Percentiles rank a stretch among this genome's conserved stretches.
Conservation (phyloP, 305 asterid genomes). For the Fraxinus latifolia region DNA sequence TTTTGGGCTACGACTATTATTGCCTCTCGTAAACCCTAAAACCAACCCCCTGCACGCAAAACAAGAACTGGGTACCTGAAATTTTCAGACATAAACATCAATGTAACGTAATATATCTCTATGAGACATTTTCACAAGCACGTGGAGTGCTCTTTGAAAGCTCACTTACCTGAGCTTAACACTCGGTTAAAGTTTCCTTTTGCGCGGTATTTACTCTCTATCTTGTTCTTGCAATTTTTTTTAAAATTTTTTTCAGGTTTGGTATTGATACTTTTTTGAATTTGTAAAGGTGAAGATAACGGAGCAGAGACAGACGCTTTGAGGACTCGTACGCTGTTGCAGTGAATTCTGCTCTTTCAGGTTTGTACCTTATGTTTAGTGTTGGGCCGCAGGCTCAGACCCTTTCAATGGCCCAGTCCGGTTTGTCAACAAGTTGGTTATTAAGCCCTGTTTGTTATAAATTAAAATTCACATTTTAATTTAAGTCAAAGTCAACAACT, state of each 20-base stretch:
- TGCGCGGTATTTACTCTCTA: neutral
- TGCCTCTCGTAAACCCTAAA: neutral
- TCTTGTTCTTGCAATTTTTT: neutral
- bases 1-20: conserved; percentile 17
- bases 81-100: neutral
- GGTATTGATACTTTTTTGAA: neutral
- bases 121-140: conserved; percentile 35
- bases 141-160: neutral
- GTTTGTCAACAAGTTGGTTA: neutral
- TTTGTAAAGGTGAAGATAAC: neutral
- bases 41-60: neutral
- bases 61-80: conserved; percentile 28
- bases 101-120: neutral
- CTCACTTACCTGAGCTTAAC: neutral
- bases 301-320: neutral
- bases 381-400: neutral
- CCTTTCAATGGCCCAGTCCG: neutral
- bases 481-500: too few relatives aligned
- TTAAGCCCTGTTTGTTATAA: too few relatives aligned
- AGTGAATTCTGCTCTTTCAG: neutral
- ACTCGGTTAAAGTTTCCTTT: neutral
- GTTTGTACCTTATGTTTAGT: neutral
- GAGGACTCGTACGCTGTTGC: neutral
- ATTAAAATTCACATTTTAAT: too few relatives aligned
- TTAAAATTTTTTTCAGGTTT: neutral